These are phyloP conservation scores for Dendrobium officinale DNA, from an alignment of 106 monocot species.

Conservation along the genomic window DNA sequence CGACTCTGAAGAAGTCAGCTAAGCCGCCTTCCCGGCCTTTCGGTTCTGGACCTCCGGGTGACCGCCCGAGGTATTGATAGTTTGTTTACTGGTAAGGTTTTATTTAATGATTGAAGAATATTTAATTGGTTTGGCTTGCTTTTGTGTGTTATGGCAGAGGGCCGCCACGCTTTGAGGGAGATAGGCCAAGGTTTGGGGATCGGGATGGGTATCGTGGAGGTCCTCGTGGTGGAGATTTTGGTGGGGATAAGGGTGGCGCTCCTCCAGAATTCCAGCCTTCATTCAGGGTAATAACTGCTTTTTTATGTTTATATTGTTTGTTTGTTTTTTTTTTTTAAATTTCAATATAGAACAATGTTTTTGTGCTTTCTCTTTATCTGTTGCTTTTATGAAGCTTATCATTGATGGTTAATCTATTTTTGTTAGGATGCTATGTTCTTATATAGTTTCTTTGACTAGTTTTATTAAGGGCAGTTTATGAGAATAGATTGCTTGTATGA, in stretches of 20 bases:
- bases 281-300: constrained; percentile 44
- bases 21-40: constrained; percentile 61
- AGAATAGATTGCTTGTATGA: neutral
- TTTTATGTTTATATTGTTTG: neutral
- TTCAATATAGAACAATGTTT: too few species aligned
- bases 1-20: constrained; percentile 76
- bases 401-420: too few species aligned
- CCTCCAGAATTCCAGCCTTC: constrained; percentile 80
- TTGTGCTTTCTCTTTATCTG: too few species aligned
- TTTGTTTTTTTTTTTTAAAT: too few species aligned
- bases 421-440: too few species aligned
- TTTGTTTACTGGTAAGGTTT: neutral
- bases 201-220: constrained; percentile 76
- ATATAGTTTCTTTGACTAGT: neutral
- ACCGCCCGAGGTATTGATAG: constrained; percentile 57
- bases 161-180: constrained; percentile 63
- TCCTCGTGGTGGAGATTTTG: constrained; percentile 61
- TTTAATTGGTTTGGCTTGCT: neutral
- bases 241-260: constrained; percentile 70
- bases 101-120: neutral
- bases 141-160: constrained; percentile 17
- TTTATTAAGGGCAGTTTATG: neutral
- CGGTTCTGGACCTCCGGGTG: constrained; percentile 67
- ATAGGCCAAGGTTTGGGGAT: constrained; percentile 69
- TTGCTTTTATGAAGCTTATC: too few species aligned